These are phyloP conservation scores for Didymella keratinophila DNA, from an alignment of 2,329 filamentous ascomycete species.

Conservation along the genomic window DNA sequence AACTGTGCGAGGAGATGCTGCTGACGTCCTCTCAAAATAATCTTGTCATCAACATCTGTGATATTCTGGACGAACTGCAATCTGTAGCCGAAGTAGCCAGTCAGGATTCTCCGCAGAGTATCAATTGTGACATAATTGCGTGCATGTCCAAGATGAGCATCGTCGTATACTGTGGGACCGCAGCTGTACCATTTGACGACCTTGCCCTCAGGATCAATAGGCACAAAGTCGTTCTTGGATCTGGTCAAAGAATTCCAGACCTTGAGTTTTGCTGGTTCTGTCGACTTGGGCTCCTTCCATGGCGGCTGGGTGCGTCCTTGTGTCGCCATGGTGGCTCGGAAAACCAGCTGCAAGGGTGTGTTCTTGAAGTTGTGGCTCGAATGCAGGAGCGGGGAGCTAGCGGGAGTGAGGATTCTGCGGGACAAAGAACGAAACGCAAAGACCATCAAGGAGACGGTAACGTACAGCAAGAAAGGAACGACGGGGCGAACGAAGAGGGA, in stretches of 20 bases:
- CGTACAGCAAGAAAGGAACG: slow-evolving; percentile 25
- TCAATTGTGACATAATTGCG: slow-evolving; percentile 92
- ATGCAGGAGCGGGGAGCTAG: slow-evolving; percentile 32
- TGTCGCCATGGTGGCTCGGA: slow-evolving; percentile 43
- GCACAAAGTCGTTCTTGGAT: slow-evolving; percentile 75
- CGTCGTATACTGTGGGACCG: slow-evolving; percentile 86
- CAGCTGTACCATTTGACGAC: slow-evolving; percentile 88
- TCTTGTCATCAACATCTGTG: slow-evolving; percentile 68
- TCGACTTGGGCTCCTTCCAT: slow-evolving; percentile 49
- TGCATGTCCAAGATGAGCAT: slow-evolving; percentile 82
- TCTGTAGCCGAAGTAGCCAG: slow-evolving; percentile 82
- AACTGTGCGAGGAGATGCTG: slow-evolving; percentile 79
- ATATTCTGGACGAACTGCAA: slow-evolving; percentile 94
- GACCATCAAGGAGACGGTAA: slow-evolving; percentile 43
- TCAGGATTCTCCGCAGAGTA: slow-evolving; percentile 82
- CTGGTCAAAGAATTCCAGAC: slow-evolving; percentile 84
- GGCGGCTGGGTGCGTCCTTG: slow-evolving; percentile 49
- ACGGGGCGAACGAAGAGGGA: slow-evolving; percentile 23
- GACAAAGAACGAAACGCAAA: slow-evolving; percentile 37
- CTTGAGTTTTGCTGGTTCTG: slow-evolving; percentile 65
- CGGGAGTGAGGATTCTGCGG: slow-evolving; percentile 34
- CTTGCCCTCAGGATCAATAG: slow-evolving; percentile 70
- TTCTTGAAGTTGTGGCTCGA: slow-evolving; percentile 27
- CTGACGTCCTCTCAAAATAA: slow-evolving; percentile 73
- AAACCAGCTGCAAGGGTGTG: slow-evolving; percentile 20